A percentile compares a stretch with the other conserved stretches of the same genome.
These are phyloP conservation scores for Podospora pseudopauciseta DNA, from an alignment of 495 filamentous ascomycete genomes.

Conservation along the genomic window DNA sequence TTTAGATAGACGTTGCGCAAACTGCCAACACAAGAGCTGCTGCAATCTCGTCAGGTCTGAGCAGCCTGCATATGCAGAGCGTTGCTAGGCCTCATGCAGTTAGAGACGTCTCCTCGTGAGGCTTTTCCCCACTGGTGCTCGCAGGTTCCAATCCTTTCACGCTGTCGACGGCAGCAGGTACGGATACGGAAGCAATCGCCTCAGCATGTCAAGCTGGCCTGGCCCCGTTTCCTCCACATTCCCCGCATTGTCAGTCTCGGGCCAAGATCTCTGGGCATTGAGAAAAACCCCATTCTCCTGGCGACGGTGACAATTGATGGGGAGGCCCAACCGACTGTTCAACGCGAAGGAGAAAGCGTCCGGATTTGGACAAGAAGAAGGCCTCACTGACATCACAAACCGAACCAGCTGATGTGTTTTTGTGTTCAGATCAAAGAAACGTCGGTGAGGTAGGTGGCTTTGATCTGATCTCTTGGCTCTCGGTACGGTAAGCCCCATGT, in stretches of 20 bases:
- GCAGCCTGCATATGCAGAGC: not conserved
- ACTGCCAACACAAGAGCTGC: not conserved
- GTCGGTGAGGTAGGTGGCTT: not conserved
- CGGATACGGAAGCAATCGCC: not conserved
- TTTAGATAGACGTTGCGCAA: not conserved
- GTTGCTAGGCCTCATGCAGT: not conserved
- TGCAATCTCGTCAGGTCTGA: not conserved
- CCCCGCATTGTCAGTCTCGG: not conserved
- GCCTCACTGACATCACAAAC: not conserved
- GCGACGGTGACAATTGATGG: not conserved
- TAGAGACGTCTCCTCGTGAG: no score
- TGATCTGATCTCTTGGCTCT: not conserved
- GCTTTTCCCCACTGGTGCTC: not conserved
- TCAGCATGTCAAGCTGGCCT: not conserved
- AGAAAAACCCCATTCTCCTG: not conserved
- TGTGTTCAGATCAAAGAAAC: not conserved
- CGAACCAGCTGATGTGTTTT: not conserved
- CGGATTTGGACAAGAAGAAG: not conserved
- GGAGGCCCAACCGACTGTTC: not conserved
- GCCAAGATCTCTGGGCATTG: constrained; percentile 3
- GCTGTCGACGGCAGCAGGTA: not conserved
- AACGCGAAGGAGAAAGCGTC: constrained; percentile 1
- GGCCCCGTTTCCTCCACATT: not conserved
- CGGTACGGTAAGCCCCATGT: not conserved
- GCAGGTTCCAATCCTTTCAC: not conserved